A percentile compares a stretch with the other conserved stretches of the same genome.
phyloP scores from a whole-genome alignment of 2,329 filamentous ascomycete species.

The Aspergillus puulaauensis region DNA sequence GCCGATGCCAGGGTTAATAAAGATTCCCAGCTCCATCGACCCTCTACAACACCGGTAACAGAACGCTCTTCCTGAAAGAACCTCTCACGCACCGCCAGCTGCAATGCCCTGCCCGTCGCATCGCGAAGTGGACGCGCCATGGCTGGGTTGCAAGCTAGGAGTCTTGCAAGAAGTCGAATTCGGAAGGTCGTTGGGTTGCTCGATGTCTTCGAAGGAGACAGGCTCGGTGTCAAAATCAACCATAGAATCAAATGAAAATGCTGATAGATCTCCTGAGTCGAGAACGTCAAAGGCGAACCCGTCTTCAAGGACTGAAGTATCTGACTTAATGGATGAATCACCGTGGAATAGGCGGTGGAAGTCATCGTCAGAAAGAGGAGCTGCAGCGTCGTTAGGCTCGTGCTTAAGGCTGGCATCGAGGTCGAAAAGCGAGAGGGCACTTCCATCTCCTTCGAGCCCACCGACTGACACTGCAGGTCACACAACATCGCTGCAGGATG shows the following conservation, averaged over 20 bases:
- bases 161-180: conserved; percentile 50
- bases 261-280: conserved; percentile 48
- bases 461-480: conserved; percentile 99
- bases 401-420: conserved; percentile 37
- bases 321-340: conserved; percentile 67
- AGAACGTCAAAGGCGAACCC: conserved; percentile 71
- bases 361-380: conserved; percentile 68
- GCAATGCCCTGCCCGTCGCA: conserved; percentile 55
- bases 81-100: conserved; percentile 48
- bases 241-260: conserved; percentile 55
- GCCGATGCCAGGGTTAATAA: conserved; percentile 48
- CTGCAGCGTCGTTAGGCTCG: conserved; percentile 60
- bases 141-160: conserved; percentile 54
- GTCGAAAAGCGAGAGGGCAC: conserved; percentile 43
- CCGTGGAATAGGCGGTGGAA: conserved; percentile 60
- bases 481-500: conserved; percentile 99
- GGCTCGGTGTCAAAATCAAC: conserved; percentile 55
- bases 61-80: conserved; percentile 36
- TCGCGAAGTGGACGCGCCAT: conserved; percentile 54
- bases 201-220: conserved; percentile 44
- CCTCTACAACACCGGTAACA: conserved; percentile 31
- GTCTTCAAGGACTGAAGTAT: conserved; percentile 75
- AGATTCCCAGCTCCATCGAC: conserved; percentile 43
- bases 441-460: conserved; percentile 54
- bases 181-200: conserved; percentile 49